phyloP scores from a whole-genome alignment of 345 rosid species.

The Linum tenue region DNA sequence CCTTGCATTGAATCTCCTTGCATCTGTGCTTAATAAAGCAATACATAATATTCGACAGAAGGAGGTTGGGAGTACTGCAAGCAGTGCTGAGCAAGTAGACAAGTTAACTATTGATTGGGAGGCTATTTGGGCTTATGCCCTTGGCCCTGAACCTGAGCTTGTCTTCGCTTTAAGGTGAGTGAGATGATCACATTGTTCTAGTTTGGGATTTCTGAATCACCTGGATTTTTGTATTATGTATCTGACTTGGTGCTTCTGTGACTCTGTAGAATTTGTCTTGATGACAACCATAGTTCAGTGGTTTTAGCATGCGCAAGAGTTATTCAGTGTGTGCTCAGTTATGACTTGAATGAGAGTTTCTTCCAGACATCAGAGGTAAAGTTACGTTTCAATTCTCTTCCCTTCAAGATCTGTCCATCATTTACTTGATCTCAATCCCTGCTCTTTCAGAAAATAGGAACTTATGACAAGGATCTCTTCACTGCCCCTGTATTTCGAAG shows the following conservation, averaged over 20 bases:
- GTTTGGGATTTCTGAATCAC: conserved; percentile 3
- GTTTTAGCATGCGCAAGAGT: conserved; percentile 65
- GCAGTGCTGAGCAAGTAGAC: conserved; percentile 21
- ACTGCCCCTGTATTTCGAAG: conserved; percentile 81
- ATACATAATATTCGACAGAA: conserved; percentile 35
- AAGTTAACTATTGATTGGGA: conserved; percentile 53
- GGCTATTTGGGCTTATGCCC: conserved; percentile 88
- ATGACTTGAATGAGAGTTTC: conserved; percentile 51
- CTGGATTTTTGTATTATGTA: not conserved
- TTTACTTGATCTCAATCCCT: not conserved
- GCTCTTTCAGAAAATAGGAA: conserved; percentile 46
- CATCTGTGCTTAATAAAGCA: conserved; percentile 69
- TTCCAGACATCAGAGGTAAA: conserved; percentile 67
- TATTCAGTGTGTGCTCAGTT: conserved; percentile 55
- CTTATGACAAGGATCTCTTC: conserved; percentile 33
- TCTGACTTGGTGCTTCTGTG: conserved; percentile 12
- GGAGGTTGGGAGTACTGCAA: conserved; percentile 30
- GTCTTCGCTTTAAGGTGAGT: conserved; percentile 69
- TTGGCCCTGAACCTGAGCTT: conserved; percentile 95
- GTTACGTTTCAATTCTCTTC: not conserved
- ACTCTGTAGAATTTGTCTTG: conserved; percentile 66
- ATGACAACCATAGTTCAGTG: conserved; percentile 76
- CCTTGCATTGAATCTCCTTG: conserved; percentile 68
- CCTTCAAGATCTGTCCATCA: not conserved
- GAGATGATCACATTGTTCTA: conserved; percentile 7